Evolutionary conservation across 2,329 filamentous ascomycete genomes (phyloP).

Genomic region (Botrytis tulipae): DNA sequence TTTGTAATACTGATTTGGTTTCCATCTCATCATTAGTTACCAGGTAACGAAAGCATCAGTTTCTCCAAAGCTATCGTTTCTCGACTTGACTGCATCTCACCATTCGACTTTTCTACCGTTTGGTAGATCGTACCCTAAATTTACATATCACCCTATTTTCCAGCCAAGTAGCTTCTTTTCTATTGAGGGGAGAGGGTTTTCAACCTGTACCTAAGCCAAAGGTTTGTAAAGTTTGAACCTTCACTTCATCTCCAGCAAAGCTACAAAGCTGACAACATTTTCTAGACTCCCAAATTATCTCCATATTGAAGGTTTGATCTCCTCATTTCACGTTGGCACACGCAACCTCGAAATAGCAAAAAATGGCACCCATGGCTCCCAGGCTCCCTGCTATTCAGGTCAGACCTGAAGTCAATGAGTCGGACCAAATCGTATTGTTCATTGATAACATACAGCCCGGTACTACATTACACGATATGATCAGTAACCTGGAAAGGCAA

Average conservation of each 20-base stretch:
- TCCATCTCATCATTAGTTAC: not conserved
- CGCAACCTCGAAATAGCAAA: not conserved
- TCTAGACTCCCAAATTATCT: not conserved
- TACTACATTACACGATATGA: constrained; percentile 6
- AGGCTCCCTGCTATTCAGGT: constrained; percentile 1
- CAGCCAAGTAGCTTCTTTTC: not conserved
- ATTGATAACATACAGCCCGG: constrained; percentile 6
- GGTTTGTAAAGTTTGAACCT: not conserved
- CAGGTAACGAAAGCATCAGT: not conserved
- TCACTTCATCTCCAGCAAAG: not conserved
- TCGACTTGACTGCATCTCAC: not conserved
- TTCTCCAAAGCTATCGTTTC: not conserved
- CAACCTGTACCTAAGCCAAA: not conserved
- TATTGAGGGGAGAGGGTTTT: not conserved
- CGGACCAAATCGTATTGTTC: not conserved
- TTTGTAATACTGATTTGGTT: not conserved
- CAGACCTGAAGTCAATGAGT: not conserved
- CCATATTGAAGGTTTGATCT: not conserved
- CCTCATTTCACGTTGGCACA: not conserved
- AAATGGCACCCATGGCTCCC: not conserved
- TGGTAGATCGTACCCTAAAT: too few relatives aligned
- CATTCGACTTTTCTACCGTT: not conserved
- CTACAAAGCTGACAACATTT: not conserved
- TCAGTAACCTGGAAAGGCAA: not conserved
- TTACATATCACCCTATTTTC: too few relatives aligned